These are phyloP conservation scores for Akebia trifoliata DNA, from an alignment of 164 flowering plant genomes.

Conservation along the genomic window DNA sequence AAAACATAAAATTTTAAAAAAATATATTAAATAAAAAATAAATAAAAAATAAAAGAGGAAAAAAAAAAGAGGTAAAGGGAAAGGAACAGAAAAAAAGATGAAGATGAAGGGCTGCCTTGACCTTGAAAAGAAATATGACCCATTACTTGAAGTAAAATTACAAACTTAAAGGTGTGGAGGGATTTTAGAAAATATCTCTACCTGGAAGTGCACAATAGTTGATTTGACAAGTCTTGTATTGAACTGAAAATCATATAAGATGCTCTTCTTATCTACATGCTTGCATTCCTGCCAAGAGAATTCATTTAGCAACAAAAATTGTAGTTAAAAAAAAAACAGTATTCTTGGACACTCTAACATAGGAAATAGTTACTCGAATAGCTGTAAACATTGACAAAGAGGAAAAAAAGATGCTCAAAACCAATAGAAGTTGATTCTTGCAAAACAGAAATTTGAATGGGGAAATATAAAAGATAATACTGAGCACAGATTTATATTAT, in stretches of 20 bases:
- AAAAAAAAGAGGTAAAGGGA: background rate
- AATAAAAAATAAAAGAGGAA: background rate
- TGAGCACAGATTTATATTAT: no score
- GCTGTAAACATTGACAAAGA: background rate
- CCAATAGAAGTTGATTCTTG: no score
- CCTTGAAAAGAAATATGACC: background rate
- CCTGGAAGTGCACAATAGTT: slow-evolving; percentile 96
- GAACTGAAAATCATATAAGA: slow-evolving; percentile 79
- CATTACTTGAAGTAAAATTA: background rate
- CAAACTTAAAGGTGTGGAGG: background rate
- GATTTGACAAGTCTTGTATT: slow-evolving; percentile 90
- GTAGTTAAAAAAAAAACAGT: background rate
- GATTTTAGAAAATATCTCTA: slow-evolving; percentile 25
- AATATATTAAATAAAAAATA: background rate
- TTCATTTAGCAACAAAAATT: slow-evolving; percentile 6
- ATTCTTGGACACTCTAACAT: background rate
- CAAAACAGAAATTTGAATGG: no score
- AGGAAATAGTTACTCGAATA: background rate
- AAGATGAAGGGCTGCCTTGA: background rate
- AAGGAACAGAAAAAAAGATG: background rate
- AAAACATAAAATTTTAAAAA: no score
- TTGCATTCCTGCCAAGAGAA: slow-evolving; percentile 58
- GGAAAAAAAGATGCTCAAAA: background rate
- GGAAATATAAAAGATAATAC: no score
- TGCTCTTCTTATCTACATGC: slow-evolving; percentile 56